phyloP scores from a whole-genome alignment of 495 filamentous ascomycete genomes.

The Penicillium paradoxum region DNA sequence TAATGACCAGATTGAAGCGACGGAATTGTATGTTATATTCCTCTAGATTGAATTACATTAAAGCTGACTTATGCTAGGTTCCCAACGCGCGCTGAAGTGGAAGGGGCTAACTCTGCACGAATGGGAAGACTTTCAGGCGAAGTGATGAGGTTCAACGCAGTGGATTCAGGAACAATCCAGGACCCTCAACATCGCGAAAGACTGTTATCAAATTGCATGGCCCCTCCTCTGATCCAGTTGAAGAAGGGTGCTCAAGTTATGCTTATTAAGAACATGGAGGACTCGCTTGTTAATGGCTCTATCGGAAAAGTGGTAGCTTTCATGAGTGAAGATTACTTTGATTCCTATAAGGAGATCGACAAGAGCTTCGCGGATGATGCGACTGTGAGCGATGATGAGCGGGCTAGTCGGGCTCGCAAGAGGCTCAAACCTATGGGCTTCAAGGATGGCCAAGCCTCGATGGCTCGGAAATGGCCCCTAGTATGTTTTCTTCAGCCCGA shows the following conservation, averaged over 20 bases:
- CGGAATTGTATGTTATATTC: conserved; percentile 62
- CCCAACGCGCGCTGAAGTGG: conserved; percentile 85
- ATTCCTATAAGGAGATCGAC: conserved; percentile 53
- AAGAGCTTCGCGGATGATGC: conserved; percentile 43
- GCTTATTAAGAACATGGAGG: conserved; percentile 99
- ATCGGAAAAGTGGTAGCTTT: conserved; percentile 81
- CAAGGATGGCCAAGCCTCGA: conserved; percentile 28
- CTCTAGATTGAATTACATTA: conserved; percentile 7
- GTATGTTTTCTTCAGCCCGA: conserved; percentile 78
- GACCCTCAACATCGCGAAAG: conserved; percentile 67
- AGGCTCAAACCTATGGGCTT: conserved; percentile 46
- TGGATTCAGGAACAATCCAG: conserved; percentile 68
- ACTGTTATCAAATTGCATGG: conserved; percentile 87
- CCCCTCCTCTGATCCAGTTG: conserved; percentile 66
- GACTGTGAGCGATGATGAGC: conserved; percentile 41
- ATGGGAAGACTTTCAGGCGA: conserved; percentile 69
- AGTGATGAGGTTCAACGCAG: conserved; percentile 59
- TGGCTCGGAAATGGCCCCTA: conserved; percentile 61
- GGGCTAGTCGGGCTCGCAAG: conserved; percentile 37
- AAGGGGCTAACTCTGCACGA: conserved; percentile 71
- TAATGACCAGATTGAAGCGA: conserved; percentile 76
- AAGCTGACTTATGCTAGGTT: conserved; percentile 55
- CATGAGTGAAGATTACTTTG: conserved; percentile 78
- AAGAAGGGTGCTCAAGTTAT: conserved; percentile 96
- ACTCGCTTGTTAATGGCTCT: conserved; percentile 87